Evolutionary conservation across 805 yeast species (phyloP), one percentile per base, ranked within the genome.

Genomic region (Wickerhamiella brachini): DNA sequence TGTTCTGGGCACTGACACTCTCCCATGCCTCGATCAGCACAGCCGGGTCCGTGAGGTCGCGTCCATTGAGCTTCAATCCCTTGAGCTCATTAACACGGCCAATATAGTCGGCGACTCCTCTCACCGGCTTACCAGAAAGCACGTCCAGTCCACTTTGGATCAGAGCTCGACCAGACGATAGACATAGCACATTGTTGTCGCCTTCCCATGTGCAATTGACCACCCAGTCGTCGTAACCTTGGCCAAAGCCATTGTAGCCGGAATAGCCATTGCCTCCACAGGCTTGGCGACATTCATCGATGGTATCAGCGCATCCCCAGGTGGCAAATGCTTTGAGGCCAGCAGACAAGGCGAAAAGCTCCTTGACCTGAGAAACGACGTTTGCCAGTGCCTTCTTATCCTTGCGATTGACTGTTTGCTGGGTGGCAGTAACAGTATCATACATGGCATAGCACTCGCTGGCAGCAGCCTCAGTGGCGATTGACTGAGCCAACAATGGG

Each of bases 181-280:
- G 79, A 1, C 88, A 84, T 56, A 89, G 73, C 44, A 89, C 83
- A 62, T 81, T 88, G 71, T 89, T 89, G 68, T 89, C 97, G 67
- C 97, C 97, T 71, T 89, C 97, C 97, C 97, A 89, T 18, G 97
- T 89, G 68, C 95, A 88, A 70, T 89, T 96, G 42, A 89, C 96
- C n/a, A 85, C 95, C 86, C 95, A 90, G 66, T 89, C 97, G 55
- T 77, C 76, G 71, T 79, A 86, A 12, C 88, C 88, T 64, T 83
- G 85, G 42, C 94, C 95, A 64, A 89, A 85, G 1, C 89, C 95
- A 57, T 86, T 79, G 68, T 89, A 89, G n/a, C 88, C 79, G 22
- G 95, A 86, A 69, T 89, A 89, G 42, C 97, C 97, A 68, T 85
- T 95, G 31, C 97, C 97, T 65, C 97, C 96, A 68, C 95, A 88